Conservation (phyloP, 805 yeast genomes). For the Zygoascus biomembranicola region DNA sequence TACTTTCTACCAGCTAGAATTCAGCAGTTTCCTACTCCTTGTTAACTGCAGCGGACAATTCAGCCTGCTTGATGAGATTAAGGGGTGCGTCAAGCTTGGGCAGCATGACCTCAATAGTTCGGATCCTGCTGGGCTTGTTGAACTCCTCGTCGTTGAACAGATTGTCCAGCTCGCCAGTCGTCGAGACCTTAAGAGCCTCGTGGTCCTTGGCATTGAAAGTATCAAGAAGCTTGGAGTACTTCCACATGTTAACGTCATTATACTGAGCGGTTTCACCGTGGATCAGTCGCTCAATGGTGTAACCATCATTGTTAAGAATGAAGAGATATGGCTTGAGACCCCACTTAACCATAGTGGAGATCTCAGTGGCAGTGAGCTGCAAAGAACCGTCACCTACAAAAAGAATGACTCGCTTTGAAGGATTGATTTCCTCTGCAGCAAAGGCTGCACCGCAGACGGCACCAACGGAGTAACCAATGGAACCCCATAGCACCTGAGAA, state of each 20-base stretch:
- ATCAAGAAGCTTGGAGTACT: slow-evolving; percentile 37
- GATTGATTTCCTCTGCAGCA: slow-evolving; percentile 44
- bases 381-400: slow-evolving; percentile 66
- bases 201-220: slow-evolving; percentile 49
- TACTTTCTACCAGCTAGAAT: neutral
- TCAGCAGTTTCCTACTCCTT: neutral
- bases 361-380: slow-evolving; percentile 58
- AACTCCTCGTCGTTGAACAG: slow-evolving; percentile 36
- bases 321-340: slow-evolving; percentile 49
- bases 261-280: slow-evolving; percentile 48
- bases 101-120: slow-evolving; percentile 49
- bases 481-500: slow-evolving; percentile 58
- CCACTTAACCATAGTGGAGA: slow-evolving; percentile 50
- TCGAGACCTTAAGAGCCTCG: slow-evolving; percentile 35
- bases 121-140: slow-evolving; percentile 35
- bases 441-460: slow-evolving; percentile 55
- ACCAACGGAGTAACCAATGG: slow-evolving; percentile 59
- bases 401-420: slow-evolving; percentile 43
- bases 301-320: slow-evolving; percentile 56
- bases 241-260: slow-evolving; percentile 59
- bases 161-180: slow-evolving; percentile 41
- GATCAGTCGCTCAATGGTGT: slow-evolving; percentile 56
- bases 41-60: slow-evolving; percentile 46
- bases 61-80: slow-evolving; percentile 59
- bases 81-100: slow-evolving; percentile 56